These are phyloP conservation scores for Hypomyces rosellus DNA, from an alignment of 2,329 filamentous ascomycete species.

Conservation along the genomic window DNA sequence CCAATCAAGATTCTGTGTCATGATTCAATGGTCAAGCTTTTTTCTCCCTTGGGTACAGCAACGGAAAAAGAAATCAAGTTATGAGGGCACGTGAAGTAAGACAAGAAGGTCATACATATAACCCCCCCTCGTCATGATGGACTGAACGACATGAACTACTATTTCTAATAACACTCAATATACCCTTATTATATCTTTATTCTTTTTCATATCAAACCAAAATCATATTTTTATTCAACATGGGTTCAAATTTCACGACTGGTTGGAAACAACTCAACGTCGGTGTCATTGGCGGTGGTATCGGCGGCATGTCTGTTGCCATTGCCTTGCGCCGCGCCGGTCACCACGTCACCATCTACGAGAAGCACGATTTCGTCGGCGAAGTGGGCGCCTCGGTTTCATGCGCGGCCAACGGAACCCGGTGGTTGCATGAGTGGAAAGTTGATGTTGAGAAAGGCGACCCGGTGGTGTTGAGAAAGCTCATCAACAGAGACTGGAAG, in stretches of 20 bases:
- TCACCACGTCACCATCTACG: conserved; percentile 54
- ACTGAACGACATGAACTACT: no score
- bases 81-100: no score
- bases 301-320: conserved; percentile 41
- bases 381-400: conserved; percentile 63
- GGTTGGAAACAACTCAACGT: conserved; percentile 41
- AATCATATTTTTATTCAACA: conserved; percentile 11
- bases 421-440: conserved; percentile 63
- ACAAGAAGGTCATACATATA: no score
- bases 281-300: conserved; percentile 41
- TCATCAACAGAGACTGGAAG: conserved; percentile 66
- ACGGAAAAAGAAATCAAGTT: no score
- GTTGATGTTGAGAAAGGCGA: conserved; percentile 59
- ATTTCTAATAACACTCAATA: no score
- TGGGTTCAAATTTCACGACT: conserved; percentile 19
- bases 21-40: no score
- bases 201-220: no score
- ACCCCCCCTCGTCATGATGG: no score
- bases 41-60: no score
- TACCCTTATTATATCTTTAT: no score
- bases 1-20: no score
- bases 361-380: conserved; percentile 58
- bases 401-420: conserved; percentile 63
- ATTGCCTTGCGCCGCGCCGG: conserved; percentile 42
- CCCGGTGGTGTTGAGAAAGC: conserved; percentile 56